These are phyloP conservation scores for Scleroderma bovista DNA, from an alignment of 768 basidiomycete genomes.

Conservation along the genomic window DNA sequence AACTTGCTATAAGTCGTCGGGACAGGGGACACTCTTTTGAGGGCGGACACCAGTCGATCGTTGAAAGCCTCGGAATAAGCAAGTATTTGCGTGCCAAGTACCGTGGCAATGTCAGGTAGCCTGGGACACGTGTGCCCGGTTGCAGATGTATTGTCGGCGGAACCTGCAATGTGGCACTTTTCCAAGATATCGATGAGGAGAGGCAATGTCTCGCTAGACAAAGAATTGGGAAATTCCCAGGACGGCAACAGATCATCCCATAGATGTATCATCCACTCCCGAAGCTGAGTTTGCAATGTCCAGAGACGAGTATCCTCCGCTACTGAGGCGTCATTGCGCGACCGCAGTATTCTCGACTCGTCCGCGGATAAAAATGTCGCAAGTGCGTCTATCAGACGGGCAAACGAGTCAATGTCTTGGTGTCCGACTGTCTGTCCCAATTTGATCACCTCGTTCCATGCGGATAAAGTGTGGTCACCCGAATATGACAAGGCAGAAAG, in stretches of 20 bases:
- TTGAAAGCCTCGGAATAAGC: slow-evolving; percentile 8
- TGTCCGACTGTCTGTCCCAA: slow-evolving; percentile 29
- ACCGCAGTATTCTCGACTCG: background rate
- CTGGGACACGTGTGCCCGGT: slow-evolving; percentile 1
- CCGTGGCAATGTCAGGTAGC: slow-evolving; percentile 20
- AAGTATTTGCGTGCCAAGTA: slow-evolving; percentile 17
- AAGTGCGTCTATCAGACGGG: slow-evolving; percentile 27
- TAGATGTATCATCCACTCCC: slow-evolving; percentile 16
- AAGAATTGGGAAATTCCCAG: background rate
- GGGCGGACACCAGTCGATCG: slow-evolving; percentile 16
- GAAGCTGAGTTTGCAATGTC: slow-evolving; percentile 9
- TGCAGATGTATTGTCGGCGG: slow-evolving; percentile 3
- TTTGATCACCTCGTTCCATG: slow-evolving; percentile 36
- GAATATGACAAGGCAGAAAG: slow-evolving; percentile 13
- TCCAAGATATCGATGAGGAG: slow-evolving; percentile 21
- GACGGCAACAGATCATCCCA: slow-evolving; percentile 17
- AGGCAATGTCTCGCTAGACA: slow-evolving; percentile 7
- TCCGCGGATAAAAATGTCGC: slow-evolving; percentile 11
- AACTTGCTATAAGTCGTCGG: slow-evolving; percentile 28
- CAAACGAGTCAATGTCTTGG: slow-evolving; percentile 29
- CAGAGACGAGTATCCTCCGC: background rate
- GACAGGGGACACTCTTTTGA: slow-evolving; percentile 24
- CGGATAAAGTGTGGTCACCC: slow-evolving; percentile 33
- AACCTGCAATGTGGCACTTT: slow-evolving; percentile 14
- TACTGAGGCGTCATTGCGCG: background rate